Base-by-base conservation (phyloP, 2,329 filamentous ascomycete genomes). In the Conoideocrella luteorostrata region DNA sequence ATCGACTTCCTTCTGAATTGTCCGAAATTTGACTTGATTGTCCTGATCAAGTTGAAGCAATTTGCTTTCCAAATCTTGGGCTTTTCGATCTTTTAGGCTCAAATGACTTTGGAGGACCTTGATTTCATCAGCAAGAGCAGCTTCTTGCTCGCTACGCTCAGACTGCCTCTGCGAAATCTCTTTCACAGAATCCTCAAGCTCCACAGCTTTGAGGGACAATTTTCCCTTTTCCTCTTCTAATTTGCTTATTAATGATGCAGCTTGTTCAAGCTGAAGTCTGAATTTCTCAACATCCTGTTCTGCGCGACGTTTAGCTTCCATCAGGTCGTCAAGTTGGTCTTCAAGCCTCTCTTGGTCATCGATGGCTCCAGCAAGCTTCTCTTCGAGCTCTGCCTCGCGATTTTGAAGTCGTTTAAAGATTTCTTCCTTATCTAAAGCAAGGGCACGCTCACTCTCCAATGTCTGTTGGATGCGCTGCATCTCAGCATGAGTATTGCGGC, bases 401-500 rank as follows among this genome's bases (percentile, higher is more conserved):
- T 84, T 71, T 59, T 96, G 93, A 18, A 98, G 73, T n/a, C 94
- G 81, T 60, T 91, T 94, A 72, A 97, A 98, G 47, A 99, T 98
- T 57, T 98, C 93, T 60, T 99, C 94, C 62, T 98, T 98, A 65
- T 99, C 93, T 5, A 98, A 71, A 1, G 93, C 93, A 33, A 98
- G 74, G n/a, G 91, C 88, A 39, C 93, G 82, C 65, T 98, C 94
- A 52, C 90, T 95, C 63, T 98, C 94, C 2, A 99, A 74, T 0
- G 88, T 95, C 56, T 97, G 88, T 60, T 96, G 90, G 37, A 97
- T 87, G 24, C 86, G 82, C 52, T 90, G 79, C 56, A 96, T 84
- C 57, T 98, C 93, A 12, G 83, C 74, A 53, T 97, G 86, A 2
- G 88, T 86, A 48, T 89, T 86, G 33, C 93, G 79, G 24, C 90